Conservation (phyloP, 805 yeast genomes). For the Metschnikowia proteae region DNA sequence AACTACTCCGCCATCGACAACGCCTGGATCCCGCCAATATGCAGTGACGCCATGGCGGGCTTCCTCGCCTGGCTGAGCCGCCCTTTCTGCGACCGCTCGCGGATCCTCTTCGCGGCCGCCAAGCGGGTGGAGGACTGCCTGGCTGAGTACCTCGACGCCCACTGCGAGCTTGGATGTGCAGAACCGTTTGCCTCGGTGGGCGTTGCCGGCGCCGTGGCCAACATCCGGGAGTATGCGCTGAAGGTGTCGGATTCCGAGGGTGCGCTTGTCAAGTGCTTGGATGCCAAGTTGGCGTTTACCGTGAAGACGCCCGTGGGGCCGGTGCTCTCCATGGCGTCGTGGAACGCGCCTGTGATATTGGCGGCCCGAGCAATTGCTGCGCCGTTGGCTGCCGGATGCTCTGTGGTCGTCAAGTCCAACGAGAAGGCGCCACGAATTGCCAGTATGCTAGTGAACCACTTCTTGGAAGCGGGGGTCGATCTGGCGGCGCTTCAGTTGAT, state of each 20-base stretch:
- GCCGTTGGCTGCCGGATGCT: slow-evolving; percentile 49
- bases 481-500: slow-evolving; percentile 32
- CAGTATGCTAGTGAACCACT: slow-evolving; percentile 30
- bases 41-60: slow-evolving; percentile 23
- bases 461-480: slow-evolving; percentile 40
- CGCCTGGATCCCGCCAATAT: slow-evolving; percentile 12
- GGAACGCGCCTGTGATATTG: slow-evolving; percentile 48
- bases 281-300: slow-evolving; percentile 25
- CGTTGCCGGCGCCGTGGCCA: slow-evolving; percentile 10
- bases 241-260: slow-evolving; percentile 19
- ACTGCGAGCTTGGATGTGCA: slow-evolving; percentile 11
- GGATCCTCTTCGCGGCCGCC: slow-evolving; percentile 20
- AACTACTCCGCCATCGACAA: slow-evolving; percentile 12
- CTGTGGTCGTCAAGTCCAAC: slow-evolving; percentile 40
- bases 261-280: slow-evolving; percentile 9
- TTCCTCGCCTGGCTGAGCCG: slow-evolving; percentile 24
- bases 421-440: slow-evolving; percentile 36
- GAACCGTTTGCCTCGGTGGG: slow-evolving; percentile 7
- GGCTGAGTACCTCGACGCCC: slow-evolving; percentile 10
- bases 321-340: slow-evolving; percentile 43
- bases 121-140: slow-evolving; percentile 13
- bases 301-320: slow-evolving; percentile 43
- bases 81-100: slow-evolving; percentile 16
- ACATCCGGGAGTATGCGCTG: slow-evolving; percentile 12
- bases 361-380: slow-evolving; percentile 38